Percentiles rank a stretch among this genome's conserved stretches.
Conservation (phyloP, 2,329 filamentous ascomycete genomes). For the Metarhizium anisopliae region DNA sequence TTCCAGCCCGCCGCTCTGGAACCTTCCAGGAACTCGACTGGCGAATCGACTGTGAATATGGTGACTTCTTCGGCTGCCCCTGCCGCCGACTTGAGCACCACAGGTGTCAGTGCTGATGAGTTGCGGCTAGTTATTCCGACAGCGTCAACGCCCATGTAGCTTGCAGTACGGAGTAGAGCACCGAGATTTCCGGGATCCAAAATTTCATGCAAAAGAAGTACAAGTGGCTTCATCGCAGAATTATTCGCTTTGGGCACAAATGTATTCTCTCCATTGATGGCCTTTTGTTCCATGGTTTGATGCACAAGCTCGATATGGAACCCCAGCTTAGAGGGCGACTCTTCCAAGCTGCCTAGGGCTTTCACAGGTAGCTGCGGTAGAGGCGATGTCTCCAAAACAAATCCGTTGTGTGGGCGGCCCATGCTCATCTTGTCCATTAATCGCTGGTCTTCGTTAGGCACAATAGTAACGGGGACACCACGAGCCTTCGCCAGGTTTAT, state of each 20-base stretch:
- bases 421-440: conserved; percentile 77
- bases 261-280: conserved; percentile 58
- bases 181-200: conserved; percentile 86
- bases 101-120: conserved; percentile 64
- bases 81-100: conserved; percentile 78
- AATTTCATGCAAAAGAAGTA: conserved; percentile 67
- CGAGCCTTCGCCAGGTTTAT: conserved; percentile 36
- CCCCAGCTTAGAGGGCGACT: conserved; percentile 33
- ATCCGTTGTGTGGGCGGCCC: conserved; percentile 81
- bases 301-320: conserved; percentile 53
- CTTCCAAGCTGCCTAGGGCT: conserved; percentile 41
- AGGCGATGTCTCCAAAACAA: conserved; percentile 77
- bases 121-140: conserved; percentile 67
- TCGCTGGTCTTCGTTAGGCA: conserved; percentile 52
- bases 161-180: conserved; percentile 77
- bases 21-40: conserved; percentile 58
- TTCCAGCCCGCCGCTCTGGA: conserved; percentile 70
- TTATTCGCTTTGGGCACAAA: conserved; percentile 31
- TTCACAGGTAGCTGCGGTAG: conserved; percentile 63
- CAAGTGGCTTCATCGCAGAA: conserved; percentile 49
- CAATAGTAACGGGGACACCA: conserved; percentile 46
- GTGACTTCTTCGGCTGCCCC: conserved; percentile 77
- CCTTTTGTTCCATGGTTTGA: conserved; percentile 66
- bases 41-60: conserved; percentile 60
- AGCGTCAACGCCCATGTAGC: conserved; percentile 83